Conservation (phyloP, 2,329 filamentous ascomycete genomes). For the Decorospora gaudefroyi region DNA sequence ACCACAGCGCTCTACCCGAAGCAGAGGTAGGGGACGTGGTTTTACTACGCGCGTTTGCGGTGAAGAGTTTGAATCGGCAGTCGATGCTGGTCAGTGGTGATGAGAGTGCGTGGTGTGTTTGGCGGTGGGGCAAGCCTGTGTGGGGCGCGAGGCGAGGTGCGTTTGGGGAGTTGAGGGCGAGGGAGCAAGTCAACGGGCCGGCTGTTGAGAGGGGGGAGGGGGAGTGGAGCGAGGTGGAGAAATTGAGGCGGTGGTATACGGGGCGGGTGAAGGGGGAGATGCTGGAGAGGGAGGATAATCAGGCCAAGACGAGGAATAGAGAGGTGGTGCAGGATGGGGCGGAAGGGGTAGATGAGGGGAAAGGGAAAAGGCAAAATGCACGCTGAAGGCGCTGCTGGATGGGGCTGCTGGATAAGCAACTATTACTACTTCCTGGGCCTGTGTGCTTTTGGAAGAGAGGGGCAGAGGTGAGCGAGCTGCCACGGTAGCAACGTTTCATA, state of each 20-base stretch:
- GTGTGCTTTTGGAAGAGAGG: no score
- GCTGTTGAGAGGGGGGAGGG: slow-evolving; percentile 53
- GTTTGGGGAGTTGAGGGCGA: slow-evolving; percentile 36
- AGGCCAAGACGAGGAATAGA: slow-evolving; percentile 20
- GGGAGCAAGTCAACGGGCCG: slow-evolving; percentile 54
- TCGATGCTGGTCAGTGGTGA: slow-evolving; percentile 48
- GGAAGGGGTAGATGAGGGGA: neutral
- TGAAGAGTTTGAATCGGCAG: slow-evolving; percentile 49
- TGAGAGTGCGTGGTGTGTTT: slow-evolving; percentile 55
- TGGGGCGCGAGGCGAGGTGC: slow-evolving; percentile 35
- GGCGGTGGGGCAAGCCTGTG: slow-evolving; percentile 45
- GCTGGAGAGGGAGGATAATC: slow-evolving; percentile 21
- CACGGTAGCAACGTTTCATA: no score
- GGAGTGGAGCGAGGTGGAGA: slow-evolving; percentile 50
- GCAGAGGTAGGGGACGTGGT: slow-evolving; percentile 52
- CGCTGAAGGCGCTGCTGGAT: no score
- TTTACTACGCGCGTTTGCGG: slow-evolving; percentile 50
- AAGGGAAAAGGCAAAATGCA: no score
- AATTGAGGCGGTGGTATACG: slow-evolving; percentile 50
- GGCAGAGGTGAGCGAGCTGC: no score
- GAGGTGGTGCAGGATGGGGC: slow-evolving; percentile 15
- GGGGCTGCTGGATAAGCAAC: no score
- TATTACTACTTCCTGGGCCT: no score
- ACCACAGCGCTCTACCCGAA: slow-evolving; percentile 49
- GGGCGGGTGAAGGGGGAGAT: slow-evolving; percentile 19